Conservation (phyloP, 2,329 filamentous ascomycete species). For the Mycosphaerella sp. region DNA sequence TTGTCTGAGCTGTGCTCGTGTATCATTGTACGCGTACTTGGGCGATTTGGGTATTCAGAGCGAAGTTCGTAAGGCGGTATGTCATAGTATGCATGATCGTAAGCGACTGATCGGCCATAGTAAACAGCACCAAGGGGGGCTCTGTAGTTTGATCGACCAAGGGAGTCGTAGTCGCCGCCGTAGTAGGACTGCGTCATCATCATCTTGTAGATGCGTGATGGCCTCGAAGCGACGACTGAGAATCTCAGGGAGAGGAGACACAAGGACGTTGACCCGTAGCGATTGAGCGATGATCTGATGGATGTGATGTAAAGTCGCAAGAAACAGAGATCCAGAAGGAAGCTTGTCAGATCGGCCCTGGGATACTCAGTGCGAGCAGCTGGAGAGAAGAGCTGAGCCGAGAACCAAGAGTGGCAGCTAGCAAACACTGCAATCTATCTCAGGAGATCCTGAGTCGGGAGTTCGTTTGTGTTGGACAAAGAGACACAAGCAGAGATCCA, state of each 20-base stretch:
- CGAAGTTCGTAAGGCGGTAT: conserved; percentile 23
- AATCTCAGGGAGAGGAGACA: not conserved
- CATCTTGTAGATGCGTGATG: conserved; percentile 18
- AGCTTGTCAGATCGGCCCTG: conserved; percentile 14
- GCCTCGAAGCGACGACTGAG: not conserved
- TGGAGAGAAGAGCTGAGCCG: not conserved
- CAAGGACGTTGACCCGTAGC: not conserved
- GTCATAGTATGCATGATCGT: conserved; percentile 24
- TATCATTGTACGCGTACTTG: conserved; percentile 23
- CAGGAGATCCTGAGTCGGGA: conserved; percentile 4
- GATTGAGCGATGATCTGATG: not conserved
- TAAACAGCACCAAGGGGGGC: conserved; percentile 20
- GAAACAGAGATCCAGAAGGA: conserved; percentile 5
- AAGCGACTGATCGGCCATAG: conserved; percentile 27
- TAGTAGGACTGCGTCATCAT: conserved; percentile 32
- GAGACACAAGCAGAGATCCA: conserved; percentile 8
- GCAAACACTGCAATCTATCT: conserved; percentile 19
- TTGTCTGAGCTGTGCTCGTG: conserved; percentile 34
- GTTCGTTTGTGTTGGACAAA: conserved; percentile 21
- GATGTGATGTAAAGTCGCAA: conserved; percentile 13
- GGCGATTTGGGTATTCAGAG: conserved; percentile 21
- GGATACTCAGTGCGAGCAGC: conserved; percentile 7
- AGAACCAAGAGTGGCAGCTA: conserved; percentile 5
- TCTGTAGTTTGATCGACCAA: conserved; percentile 22
- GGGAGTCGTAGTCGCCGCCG: conserved; percentile 25